A percentile compares a stretch with the other conserved stretches of the same genome.
Conservation (phyloP, 1,284 basidiomycete species). For the Trametes versicolor region DNA sequence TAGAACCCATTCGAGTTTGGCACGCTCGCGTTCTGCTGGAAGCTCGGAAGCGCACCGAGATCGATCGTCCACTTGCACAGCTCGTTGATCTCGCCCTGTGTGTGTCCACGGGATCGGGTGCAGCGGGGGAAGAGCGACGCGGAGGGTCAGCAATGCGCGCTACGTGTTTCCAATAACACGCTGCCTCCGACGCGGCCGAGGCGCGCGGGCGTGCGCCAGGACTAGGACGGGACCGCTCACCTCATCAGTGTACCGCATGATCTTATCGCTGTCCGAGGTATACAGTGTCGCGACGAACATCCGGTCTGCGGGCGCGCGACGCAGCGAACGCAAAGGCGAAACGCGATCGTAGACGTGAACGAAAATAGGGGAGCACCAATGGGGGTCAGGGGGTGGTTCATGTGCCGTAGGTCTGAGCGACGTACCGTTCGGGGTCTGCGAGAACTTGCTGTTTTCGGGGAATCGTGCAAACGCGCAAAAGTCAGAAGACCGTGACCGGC, state of each 20-base stretch:
- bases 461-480: conserved; percentile 20
- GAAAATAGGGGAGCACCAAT: background rate
- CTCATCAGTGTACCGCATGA: conserved; percentile 86
- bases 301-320: conserved; percentile 54
- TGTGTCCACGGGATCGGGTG: conserved; percentile 30
- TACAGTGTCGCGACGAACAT: conserved; percentile 82
- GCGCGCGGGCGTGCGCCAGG: conserved; percentile 24
- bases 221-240: conserved; percentile 41
- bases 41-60: conserved; percentile 77
- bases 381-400: conserved; percentile 9
- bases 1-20: conserved; percentile 74
- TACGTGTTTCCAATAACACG: conserved; percentile 18
- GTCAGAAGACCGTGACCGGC: conserved; percentile 27
- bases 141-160: conserved; percentile 12
- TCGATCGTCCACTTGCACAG: conserved; percentile 90
- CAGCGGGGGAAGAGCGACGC: background rate
- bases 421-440: conserved; percentile 70
- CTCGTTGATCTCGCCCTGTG: conserved; percentile 69
- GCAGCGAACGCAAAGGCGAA: conserved; percentile 1
- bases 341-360: conserved; percentile 11
- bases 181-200: conserved; percentile 35
- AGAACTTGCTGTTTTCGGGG: conserved; percentile 69
- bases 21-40: conserved; percentile 69
- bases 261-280: conserved; percentile 74
- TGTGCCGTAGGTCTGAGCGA: conserved; percentile 16